Conservation (phyloP, 331 rosid genomes). For the Quercus tomentella region DNA sequence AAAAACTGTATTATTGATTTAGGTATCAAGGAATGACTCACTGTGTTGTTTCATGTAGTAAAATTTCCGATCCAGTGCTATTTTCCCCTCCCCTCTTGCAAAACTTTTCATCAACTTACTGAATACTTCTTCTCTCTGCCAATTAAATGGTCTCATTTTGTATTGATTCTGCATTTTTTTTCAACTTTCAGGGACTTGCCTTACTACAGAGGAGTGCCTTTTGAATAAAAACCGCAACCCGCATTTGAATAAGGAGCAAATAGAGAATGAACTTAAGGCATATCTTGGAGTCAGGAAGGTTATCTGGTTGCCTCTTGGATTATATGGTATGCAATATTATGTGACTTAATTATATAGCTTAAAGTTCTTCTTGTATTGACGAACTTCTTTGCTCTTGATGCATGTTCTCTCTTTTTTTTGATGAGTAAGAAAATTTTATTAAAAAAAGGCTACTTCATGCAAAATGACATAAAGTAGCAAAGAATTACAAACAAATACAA, state of each 20-base stretch:
- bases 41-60: background rate
- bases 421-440: too few species aligned
- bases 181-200: constrained; percentile 75
- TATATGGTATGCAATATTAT: constrained; percentile 54
- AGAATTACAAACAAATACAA: too few species aligned
- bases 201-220: constrained; percentile 96
- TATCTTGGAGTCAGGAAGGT: constrained; percentile 80
- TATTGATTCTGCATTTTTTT: constrained; percentile 9
- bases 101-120: background rate
- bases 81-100: background rate
- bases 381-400: background rate
- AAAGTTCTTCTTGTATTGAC: background rate
- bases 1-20: background rate
- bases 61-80: background rate
- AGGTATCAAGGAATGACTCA: background rate
- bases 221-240: constrained; percentile 91
- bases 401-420: too few species aligned
- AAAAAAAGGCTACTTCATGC: too few species aligned
- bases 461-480: too few species aligned
- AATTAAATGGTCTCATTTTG: background rate
- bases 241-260: constrained; percentile 58
- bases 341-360: background rate
- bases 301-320: constrained; percentile 92
- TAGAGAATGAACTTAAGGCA: constrained; percentile 72
- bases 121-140: background rate